Evolutionary conservation across 768 basidiomycete genomes (phyloP), one percentile per base, ranked within the genome.

Genomic region (Collybia nuda): DNA sequence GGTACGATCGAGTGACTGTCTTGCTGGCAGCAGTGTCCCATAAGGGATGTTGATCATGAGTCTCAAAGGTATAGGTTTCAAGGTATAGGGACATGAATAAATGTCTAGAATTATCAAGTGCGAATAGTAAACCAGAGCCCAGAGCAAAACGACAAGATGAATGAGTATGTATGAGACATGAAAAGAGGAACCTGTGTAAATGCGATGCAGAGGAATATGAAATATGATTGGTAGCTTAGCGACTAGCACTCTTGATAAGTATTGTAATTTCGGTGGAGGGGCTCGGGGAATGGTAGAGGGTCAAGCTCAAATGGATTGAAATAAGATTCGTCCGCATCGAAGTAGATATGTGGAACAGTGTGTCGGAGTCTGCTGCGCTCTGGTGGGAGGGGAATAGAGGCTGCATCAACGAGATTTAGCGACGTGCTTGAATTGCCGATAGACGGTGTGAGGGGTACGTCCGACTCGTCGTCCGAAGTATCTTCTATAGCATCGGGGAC

Each of bases 401-500:
- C 72, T 43, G 79, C 71, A 62, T 83, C 79, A 39, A 73, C 56
- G 46, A 80, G 71, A 47, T 75, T 74, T 53, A 83, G 65, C 42
- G 82, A 79, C 15, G 82, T 78, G 56, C 73, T 75, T 37, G 86
- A 86, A 55, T 75, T 75, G 57, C 77, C 75, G 41, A 81, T 57
- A 37, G 80, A 84, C 42, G 85, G 86, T 6, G 86, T 84, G 8
- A 79, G 77, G 8, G 75, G 79, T 4, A 79, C 70, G 58, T 91
- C 89, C 14, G 88, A 89, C 73, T 90, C 90, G 71, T 91, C 89
- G 70, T 91, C 90, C 40, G 89, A 91, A 32, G 78, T 81, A 67
- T 91, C 89, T 65, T 90, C 88, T 76, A 90, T 87, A 37, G 87
- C 83, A 61, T 90, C 89, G 39, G 87, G 88, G 38, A 90, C 80